Percentiles rank a stretch among this genome's conserved stretches.
Conservation (phyloP, 371 early-diverging fungal species). For the Lichtheimia corymbifera region DNA sequence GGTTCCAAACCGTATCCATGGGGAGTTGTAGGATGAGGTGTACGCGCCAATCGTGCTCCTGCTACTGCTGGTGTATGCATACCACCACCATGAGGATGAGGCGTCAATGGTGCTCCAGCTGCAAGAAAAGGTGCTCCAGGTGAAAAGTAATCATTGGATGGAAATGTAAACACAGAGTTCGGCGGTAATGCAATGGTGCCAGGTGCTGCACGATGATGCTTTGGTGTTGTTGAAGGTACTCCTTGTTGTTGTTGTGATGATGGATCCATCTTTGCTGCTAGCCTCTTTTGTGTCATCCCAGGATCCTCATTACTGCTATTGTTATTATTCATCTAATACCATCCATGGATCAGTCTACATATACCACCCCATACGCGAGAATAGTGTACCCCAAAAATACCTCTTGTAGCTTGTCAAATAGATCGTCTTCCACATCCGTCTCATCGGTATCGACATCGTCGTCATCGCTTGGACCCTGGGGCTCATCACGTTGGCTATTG, state of each 20-base stretch:
- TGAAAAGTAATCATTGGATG: slow-evolving; percentile 17
- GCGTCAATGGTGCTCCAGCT: slow-evolving; percentile 8
- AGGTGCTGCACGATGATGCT: slow-evolving; percentile 6
- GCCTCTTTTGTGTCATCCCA: too few relatives aligned
- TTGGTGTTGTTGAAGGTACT: slow-evolving; percentile 6
- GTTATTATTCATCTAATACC: too few relatives aligned
- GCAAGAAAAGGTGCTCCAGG: slow-evolving; percentile 15
- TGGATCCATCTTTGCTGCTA: too few relatives aligned
- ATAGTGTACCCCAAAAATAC: slow-evolving; percentile 1
- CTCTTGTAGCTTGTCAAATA: slow-evolving; percentile 22
- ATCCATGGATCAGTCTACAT: too few relatives aligned
- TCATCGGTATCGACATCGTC: slow-evolving; percentile 24
- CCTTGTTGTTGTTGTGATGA: not conserved
- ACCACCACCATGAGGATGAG: not conserved
- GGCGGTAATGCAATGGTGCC: slow-evolving; percentile 10
- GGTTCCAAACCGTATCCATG: slow-evolving; percentile 3
- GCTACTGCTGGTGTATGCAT: not conserved
- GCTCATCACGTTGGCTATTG: not conserved
- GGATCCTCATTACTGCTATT: too few relatives aligned
- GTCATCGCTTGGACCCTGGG: slow-evolving; percentile 6
- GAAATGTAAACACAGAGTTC: slow-evolving; percentile 10
- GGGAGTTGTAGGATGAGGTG: slow-evolving; percentile 1
- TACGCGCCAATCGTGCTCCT: not conserved
- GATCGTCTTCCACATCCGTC: slow-evolving; percentile 30
- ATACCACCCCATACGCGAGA: too few relatives aligned